A percentile compares a stretch with the other conserved stretches of the same genome.
phyloP scores from a whole-genome alignment of 352 stramenopile genomes.

The Salisapilia sapeloensis region DNA sequence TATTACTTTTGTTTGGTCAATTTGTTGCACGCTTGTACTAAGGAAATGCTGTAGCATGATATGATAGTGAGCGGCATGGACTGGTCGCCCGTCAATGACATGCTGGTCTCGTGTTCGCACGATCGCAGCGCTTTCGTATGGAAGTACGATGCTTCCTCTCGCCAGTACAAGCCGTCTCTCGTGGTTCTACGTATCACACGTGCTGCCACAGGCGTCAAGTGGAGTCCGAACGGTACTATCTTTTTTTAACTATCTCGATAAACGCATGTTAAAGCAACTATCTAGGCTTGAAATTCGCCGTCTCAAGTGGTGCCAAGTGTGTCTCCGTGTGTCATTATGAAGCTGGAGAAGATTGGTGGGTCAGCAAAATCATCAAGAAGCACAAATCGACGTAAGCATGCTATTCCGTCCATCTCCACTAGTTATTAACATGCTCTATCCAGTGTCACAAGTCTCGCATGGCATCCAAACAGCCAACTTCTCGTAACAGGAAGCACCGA shows the following conservation, averaged over 20 bases:
- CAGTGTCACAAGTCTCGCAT: conserved; percentile 78
- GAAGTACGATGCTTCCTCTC: conserved; percentile 75
- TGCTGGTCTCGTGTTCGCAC: conserved; percentile 90
- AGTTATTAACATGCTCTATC: background rate
- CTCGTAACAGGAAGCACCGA: conserved; percentile 85
- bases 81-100: conserved; percentile 86
- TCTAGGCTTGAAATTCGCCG: conserved; percentile 85
- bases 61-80: conserved; percentile 86
- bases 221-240: conserved; percentile 73
- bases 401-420: background rate
- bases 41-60: conserved; percentile 51
- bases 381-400: conserved; percentile 88
- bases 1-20: background rate
- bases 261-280: background rate
- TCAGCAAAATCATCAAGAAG: conserved; percentile 94
- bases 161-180: conserved; percentile 84
- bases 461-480: conserved; percentile 87
- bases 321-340: conserved; percentile 90
- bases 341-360: conserved; percentile 87
- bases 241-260: conserved; percentile 1
- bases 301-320: conserved; percentile 85
- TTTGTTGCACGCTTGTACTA: background rate
- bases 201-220: conserved; percentile 87
- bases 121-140: conserved; percentile 92
- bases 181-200: conserved; percentile 86